phyloP scores from a whole-genome alignment of 1,284 basidiomycete genomes.

The Mrakiaceae sp. region DNA sequence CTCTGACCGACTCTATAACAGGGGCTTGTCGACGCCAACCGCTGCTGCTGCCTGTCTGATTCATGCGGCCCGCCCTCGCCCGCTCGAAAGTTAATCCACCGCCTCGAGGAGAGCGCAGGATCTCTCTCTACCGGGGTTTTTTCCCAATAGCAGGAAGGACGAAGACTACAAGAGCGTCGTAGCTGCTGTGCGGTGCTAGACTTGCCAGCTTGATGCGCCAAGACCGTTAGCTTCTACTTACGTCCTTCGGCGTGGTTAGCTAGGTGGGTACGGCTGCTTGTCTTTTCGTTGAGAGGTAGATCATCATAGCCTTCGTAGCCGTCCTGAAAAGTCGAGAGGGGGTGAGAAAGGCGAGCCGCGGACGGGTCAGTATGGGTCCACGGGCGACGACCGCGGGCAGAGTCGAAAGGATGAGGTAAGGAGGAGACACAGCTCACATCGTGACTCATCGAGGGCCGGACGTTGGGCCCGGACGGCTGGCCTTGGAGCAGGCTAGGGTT shows the following conservation, averaged over 20 bases:
- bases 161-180: not conserved
- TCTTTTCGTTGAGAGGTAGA: slow-evolving; percentile 3
- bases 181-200: not conserved
- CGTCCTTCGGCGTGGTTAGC: not conserved
- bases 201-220: not conserved
- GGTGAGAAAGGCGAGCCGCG: too few species aligned
- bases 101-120: not conserved
- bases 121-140: not conserved
- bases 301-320: slow-evolving; percentile 6
- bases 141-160: not conserved
- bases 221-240: not conserved
- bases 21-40: too few species aligned
- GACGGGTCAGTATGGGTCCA: not conserved
- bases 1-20: too few species aligned
- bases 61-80: too few species aligned
- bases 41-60: too few species aligned
- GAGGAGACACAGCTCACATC: not conserved
- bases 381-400: not conserved
- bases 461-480: too few species aligned
- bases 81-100: not conserved
- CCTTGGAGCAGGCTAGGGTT: too few species aligned
- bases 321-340: not conserved
- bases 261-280: not conserved
- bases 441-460: not conserved
- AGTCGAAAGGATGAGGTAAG: not conserved